phyloP scores from a whole-genome alignment of 805 yeast species.

The Cyberlindnera misumaiensis region DNA sequence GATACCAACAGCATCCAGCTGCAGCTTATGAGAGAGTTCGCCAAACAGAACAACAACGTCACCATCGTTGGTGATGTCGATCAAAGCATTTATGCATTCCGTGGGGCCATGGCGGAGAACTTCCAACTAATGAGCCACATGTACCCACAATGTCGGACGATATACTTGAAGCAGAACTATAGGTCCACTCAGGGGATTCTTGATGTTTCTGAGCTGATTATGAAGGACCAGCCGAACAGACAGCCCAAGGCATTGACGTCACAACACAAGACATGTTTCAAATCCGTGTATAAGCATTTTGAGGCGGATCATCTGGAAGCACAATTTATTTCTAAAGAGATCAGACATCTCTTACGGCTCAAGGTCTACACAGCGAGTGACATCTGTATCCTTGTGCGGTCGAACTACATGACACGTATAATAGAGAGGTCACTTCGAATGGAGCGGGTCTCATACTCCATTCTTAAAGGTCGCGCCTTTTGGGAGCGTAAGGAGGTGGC shows the following conservation, averaged over 20 bases:
- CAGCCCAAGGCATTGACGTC: conserved; percentile 38
- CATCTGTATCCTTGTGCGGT: conserved; percentile 65
- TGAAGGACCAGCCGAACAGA: conserved; percentile 52
- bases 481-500: conserved; percentile 73
- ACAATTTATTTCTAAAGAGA: conserved; percentile 47
- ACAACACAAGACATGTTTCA: conserved; percentile 34
- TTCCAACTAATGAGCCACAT: conserved; percentile 47
- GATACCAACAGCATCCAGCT: conserved; percentile 81
- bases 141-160: conserved; percentile 29
- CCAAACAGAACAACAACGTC: conserved; percentile 45
- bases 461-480: conserved; percentile 70
- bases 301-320: conserved; percentile 48
- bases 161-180: conserved; percentile 63
- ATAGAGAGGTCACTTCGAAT: conserved; percentile 59
- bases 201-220: conserved; percentile 54
- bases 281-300: conserved; percentile 40
- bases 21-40: conserved; percentile 51
- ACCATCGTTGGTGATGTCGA: conserved; percentile 97
- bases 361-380: conserved; percentile 50
- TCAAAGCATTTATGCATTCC: conserved; percentile 85
- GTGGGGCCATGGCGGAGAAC: conserved; percentile 70
- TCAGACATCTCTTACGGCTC: conserved; percentile 38
- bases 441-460: conserved; percentile 52
- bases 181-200: conserved; percentile 70
- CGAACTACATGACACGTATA: conserved; percentile 51